Base-by-base conservation (phyloP, 75 land plant genomes). In the Pinus taeda region DNA sequence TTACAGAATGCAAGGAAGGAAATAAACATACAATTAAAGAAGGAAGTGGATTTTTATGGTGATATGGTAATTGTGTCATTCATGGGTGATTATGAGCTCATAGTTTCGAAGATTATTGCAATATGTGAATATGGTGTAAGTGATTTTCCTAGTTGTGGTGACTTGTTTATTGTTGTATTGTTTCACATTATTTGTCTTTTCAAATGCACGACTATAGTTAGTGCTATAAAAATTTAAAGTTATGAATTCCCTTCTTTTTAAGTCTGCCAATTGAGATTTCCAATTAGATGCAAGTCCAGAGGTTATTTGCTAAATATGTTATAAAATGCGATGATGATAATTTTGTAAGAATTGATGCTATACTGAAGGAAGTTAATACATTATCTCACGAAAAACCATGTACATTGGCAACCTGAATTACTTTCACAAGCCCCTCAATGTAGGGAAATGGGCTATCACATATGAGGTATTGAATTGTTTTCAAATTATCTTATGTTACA, bases 241-340 rank as follows among this genome's bases (percentile, higher is more conserved):
- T 20, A 22, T 69, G 6, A 22, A 64, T 22, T 64, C 12, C 6
- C 15, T 39, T 37, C 4, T 15, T 36, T 36, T 1, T 18, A 36
- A 39, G 2, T 39, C 18, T 8, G 14, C n/a, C n/a, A 69, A n/a
- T 69, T 69, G 11, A 69, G 8, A 42, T 69, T 39, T 69, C n/a
- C 11, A 30, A 69, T 69, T 69, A 13, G 12, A 15, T 59, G 30
- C 90, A 95, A 95, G 87, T 92, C 55, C 83, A 80, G 20, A 81
- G 77, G 1, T 83, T 92, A 24, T 61, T 88, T 61, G 95, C 99
- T 14, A 84, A 82, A 69, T 85, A 92, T 71, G 79, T 94, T 3
- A 94, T 96, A 95, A 96, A 96, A 59, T 90, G 93, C 70, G 99
- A 96, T 73, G 99, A 96, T 88, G 99, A 96, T 72, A 94, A 93